These are phyloP conservation scores for Yamadazyma dendronema DNA, from an alignment of 1,139 yeast species.

Conservation along the genomic window DNA sequence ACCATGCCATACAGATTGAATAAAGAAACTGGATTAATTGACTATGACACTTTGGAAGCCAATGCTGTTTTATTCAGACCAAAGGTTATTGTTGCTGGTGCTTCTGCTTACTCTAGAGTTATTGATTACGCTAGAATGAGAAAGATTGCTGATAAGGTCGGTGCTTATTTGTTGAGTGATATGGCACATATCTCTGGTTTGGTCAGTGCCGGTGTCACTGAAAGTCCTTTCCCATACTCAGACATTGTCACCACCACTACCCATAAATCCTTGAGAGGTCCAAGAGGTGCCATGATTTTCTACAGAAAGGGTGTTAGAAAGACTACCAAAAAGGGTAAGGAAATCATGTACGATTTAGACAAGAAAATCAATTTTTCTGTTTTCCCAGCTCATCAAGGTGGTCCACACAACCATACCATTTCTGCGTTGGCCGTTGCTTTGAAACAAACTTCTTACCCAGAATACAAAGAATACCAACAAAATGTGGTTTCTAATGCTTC, in stretches of 20 bases:
- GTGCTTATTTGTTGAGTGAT: slow-evolving; percentile 87
- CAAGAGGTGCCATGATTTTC: slow-evolving; percentile 98
- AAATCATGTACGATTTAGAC: slow-evolving; percentile 81
- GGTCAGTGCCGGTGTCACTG: slow-evolving; percentile 89
- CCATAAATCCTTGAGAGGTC: slow-evolving; percentile 95
- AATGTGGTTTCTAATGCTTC: slow-evolving; percentile 80
- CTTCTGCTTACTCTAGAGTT: slow-evolving; percentile 91
- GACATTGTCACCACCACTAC: slow-evolving; percentile 97
- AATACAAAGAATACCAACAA: slow-evolving; percentile 80
- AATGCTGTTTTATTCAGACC: slow-evolving; percentile 89
- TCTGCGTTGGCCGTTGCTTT: slow-evolving; percentile 93
- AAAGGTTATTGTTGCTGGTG: slow-evolving; percentile 92
- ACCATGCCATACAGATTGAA: slow-evolving; percentile 95
- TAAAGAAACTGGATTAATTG: slow-evolving; percentile 83
- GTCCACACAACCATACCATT: slow-evolving; percentile 97
- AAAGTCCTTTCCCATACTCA: slow-evolving; percentile 90
- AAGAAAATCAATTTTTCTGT: slow-evolving; percentile 91
- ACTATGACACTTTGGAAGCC: slow-evolving; percentile 83
- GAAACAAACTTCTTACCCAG: slow-evolving; percentile 85
- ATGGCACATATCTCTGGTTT: slow-evolving; percentile 98
- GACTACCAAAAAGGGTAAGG: slow-evolving; percentile 85
- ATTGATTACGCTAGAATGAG: slow-evolving; percentile 89
- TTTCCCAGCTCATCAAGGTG: slow-evolving; percentile 99
- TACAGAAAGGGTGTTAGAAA: slow-evolving; percentile 89
- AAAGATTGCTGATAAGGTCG: slow-evolving; percentile 86